Percentiles rank a stretch among this genome's conserved stretches.
Conservation (phyloP, 352 stramenopile species). For the Pythium insidiosum region DNA sequence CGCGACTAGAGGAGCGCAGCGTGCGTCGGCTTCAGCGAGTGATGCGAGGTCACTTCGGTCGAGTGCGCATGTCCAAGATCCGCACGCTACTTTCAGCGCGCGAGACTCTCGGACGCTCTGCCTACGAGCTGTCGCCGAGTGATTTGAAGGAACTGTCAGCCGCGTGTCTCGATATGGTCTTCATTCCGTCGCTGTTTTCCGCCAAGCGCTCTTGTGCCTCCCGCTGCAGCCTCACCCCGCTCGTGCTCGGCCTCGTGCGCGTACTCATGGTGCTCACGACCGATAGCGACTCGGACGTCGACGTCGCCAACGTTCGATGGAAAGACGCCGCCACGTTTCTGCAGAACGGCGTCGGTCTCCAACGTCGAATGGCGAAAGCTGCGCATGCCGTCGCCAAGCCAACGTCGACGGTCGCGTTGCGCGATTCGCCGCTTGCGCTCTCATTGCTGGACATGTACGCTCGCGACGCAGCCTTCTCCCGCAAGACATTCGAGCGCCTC, state of each 20-base stretch:
- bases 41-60: conserved; percentile 45
- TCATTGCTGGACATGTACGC: conserved; percentile 35
- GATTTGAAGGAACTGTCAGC: conserved; percentile 53
- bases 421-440: conserved; percentile 23
- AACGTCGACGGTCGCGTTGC: conserved; percentile 21
- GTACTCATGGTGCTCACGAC: conserved; percentile 62
- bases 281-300: conserved; percentile 36
- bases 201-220: too few species aligned
- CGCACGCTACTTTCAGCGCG: conserved; percentile 30
- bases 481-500: conserved; percentile 35
- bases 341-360: conserved; percentile 27
- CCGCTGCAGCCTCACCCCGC: conserved; percentile 18
- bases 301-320: conserved; percentile 54
- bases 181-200: conserved; percentile 16
- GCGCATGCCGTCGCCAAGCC: conserved; percentile 24
- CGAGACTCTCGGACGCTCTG: conserved; percentile 8
- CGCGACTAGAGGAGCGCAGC: conserved; percentile 12
- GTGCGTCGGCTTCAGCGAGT: conserved; percentile 43
- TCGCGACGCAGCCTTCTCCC: conserved; percentile 38
- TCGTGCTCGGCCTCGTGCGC: conserved; percentile 65
- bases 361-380: conserved; percentile 40
- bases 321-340: conserved; percentile 52
- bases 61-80: conserved; percentile 48
- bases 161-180: conserved; percentile 42
- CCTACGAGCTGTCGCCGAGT: conserved; percentile 17